phyloP scores from a whole-genome alignment of 2,329 filamentous ascomycete genomes.

The Fusarium veterinarium region DNA sequence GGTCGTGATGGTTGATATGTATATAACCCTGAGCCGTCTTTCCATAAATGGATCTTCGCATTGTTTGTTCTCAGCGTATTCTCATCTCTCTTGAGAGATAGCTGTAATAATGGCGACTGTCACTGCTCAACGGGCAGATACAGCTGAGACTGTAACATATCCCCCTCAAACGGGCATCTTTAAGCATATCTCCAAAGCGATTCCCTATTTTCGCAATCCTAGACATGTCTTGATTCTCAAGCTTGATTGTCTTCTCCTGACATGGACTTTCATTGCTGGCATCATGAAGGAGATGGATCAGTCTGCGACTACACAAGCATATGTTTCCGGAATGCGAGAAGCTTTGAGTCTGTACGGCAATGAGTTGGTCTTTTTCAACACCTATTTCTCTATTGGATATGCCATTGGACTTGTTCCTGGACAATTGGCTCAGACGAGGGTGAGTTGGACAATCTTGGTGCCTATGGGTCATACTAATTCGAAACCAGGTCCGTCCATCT shows the following conservation, averaged over 20 bases:
- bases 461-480: too few relatives aligned
- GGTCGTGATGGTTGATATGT: slow-evolving; percentile 14
- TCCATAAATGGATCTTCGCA: too few relatives aligned
- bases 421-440: slow-evolving; percentile 53
- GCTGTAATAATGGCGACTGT: slow-evolving; percentile 3
- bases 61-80: too few relatives aligned
- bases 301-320: slow-evolving; percentile 51
- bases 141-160: neutral
- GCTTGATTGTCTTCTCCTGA: slow-evolving; percentile 49
- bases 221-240: slow-evolving; percentile 51
- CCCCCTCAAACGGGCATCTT: slow-evolving; percentile 34
- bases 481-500: slow-evolving; percentile 49
- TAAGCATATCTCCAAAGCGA: slow-evolving; percentile 29
- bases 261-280: slow-evolving; percentile 53
- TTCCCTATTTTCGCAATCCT: slow-evolving; percentile 46
- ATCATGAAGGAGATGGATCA: slow-evolving; percentile 54
- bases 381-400: slow-evolving; percentile 70
- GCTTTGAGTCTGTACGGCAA: slow-evolving; percentile 58
- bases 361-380: slow-evolving; percentile 63
- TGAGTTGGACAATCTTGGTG: neutral
- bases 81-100: too few relatives aligned
- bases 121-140: neutral
- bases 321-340: slow-evolving; percentile 53
- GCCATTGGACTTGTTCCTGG: slow-evolving; percentile 59
- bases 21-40: slow-evolving; percentile 31